Conservation (phyloP, 2,329 filamentous ascomycete species). For the Alternaria ventricosa region DNA sequence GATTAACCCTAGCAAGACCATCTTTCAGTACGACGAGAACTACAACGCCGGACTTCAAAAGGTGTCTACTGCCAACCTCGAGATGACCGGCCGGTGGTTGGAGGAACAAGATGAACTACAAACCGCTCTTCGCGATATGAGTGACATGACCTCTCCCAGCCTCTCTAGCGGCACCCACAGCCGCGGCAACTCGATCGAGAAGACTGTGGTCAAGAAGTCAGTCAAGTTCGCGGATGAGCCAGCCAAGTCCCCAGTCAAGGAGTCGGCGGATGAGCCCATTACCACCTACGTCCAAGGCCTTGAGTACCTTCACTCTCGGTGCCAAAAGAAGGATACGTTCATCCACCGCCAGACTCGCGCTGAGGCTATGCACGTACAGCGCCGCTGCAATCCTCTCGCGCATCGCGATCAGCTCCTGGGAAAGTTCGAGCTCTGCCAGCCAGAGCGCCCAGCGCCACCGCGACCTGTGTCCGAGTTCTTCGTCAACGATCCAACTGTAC, state of each 20-base stretch:
- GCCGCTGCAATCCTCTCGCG: slow-evolving; percentile 72
- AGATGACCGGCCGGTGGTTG: slow-evolving; percentile 87
- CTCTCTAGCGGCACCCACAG: slow-evolving; percentile 39
- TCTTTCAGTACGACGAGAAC: slow-evolving; percentile 74
- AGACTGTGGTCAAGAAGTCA: slow-evolving; percentile 67
- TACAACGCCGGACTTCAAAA: slow-evolving; percentile 78
- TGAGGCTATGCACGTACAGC: slow-evolving; percentile 84
- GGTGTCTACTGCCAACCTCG: slow-evolving; percentile 74
- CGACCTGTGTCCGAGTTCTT: slow-evolving; percentile 56
- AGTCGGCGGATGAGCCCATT: slow-evolving; percentile 56
- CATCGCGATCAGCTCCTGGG: slow-evolving; percentile 85
- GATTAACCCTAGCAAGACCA: slow-evolving; percentile 68
- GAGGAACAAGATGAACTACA: slow-evolving; percentile 80
- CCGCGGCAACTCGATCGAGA: slow-evolving; percentile 45
- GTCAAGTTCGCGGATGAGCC: slow-evolving; percentile 70
- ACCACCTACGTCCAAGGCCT: slow-evolving; percentile 90
- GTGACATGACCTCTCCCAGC: slow-evolving; percentile 53
- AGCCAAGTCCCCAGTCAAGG: slow-evolving; percentile 29
- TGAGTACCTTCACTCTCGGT: slow-evolving; percentile 72
- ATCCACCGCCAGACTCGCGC: slow-evolving; percentile 84
- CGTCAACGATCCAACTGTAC: slow-evolving; percentile 65
- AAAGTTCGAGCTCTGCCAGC: slow-evolving; percentile 75
- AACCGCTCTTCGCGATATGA: slow-evolving; percentile 66
- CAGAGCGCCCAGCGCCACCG: slow-evolving; percentile 51
- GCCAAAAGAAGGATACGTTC: slow-evolving; percentile 75